These are phyloP conservation scores for Gossypium laxum DNA, from an alignment of 441 rosid species.

Conservation along the genomic window DNA sequence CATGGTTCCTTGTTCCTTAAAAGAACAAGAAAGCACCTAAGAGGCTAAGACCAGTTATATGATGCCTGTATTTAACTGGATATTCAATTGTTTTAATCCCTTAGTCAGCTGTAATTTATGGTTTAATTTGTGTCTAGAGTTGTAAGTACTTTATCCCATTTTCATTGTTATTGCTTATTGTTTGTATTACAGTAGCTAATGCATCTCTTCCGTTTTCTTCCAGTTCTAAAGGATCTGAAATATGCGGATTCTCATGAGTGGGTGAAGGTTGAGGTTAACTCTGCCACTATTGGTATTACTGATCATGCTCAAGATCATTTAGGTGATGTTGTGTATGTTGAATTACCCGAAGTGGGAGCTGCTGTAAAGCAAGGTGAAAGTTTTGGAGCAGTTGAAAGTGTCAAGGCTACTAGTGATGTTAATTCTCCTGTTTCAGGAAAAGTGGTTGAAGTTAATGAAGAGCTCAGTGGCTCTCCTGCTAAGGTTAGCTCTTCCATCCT, in stretches of 20 bases:
- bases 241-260: slow-evolving; percentile 82
- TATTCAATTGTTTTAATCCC: neutral
- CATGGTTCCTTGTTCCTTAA: neutral
- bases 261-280: slow-evolving; percentile 67
- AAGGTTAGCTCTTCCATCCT: slow-evolving; percentile 45
- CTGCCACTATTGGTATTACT: slow-evolving; percentile 75
- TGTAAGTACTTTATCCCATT: neutral
- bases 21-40: neutral
- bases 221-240: slow-evolving; percentile 72
- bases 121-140: neutral
- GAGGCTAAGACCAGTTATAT: neutral
- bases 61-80: neutral
- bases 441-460: slow-evolving; percentile 61
- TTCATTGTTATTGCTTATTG: neutral
- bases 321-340: slow-evolving; percentile 92
- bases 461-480: slow-evolving; percentile 51
- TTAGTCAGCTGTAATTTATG: neutral
- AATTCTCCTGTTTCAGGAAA: slow-evolving; percentile 79
- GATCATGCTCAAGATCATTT: slow-evolving; percentile 93
- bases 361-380: slow-evolving; percentile 48
- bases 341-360: slow-evolving; percentile 68
- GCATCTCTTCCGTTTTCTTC: slow-evolving; percentile 10
- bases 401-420: slow-evolving; percentile 88
- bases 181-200: neutral
- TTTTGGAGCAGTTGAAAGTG: slow-evolving; percentile 95